Evolutionary conservation across 2,329 filamentous ascomycete species (phyloP), one percentile per base, ranked within the genome.

Genomic region (Aaosphaeria arxii): DNA sequence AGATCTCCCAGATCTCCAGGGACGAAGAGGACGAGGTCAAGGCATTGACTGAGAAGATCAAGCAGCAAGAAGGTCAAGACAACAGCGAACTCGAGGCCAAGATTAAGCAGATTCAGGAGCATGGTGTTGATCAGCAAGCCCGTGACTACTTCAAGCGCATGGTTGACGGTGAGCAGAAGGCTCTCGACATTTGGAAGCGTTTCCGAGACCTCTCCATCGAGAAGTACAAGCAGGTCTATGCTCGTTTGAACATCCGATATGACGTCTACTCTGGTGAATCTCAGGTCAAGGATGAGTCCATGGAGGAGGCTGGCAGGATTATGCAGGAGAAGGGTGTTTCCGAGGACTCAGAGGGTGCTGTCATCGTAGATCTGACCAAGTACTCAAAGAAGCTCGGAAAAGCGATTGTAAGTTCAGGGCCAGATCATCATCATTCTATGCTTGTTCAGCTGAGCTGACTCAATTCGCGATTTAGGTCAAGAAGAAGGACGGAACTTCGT

Each of bases 251-350:
- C 70, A 85, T 86, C 58, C 72, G 74, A 47, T 86, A 84, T 57
- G 82, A 85, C 54, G 80, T 83, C 47, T 86, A 86, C 70, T 83
- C 82, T 9, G 86, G 86, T 29, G 86, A 89, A 69, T 88, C 84
- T 0, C 82, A 85, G 48, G 79, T 86, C 56, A 80, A 80, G 61
- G 73, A 77, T 11, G 79, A 83, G 61, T 85, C 82, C 48, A 82
- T 89, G 72, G 75, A 79, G 6, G 71, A 74, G 36, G 84, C 84
- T 1, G 83, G 85, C 42, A 68, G 78, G 30, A 69, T 77, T 0
- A 74, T 89, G 66, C 75, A 80, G 55, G 78, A 82, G 46, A 79
- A 80, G 46, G 80, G 79, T 1, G 73, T 88, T 2, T 82, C 79
- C 2, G 83, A 88, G 58, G 75, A 83, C 47, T 82, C 79, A 28